phyloP scores from a whole-genome alignment of 2,329 filamentous ascomycete genomes.

The Graphiopsis chlorocephala region DNA sequence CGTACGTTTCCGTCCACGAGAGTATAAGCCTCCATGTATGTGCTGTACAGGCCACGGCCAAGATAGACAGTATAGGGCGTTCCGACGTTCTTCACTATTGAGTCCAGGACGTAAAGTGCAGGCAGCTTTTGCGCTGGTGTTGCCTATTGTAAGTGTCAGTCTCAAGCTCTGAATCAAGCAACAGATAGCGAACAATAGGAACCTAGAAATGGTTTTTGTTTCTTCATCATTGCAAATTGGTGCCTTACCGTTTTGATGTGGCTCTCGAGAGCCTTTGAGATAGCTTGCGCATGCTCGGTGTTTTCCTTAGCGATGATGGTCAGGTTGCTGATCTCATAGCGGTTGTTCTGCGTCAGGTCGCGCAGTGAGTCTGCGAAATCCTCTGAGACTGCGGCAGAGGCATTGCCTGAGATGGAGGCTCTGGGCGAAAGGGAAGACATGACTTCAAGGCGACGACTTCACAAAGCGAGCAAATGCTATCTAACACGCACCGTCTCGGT shows the following conservation, averaged over 20 bases:
- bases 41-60: conserved; percentile 84
- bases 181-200: background rate
- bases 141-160: conserved; percentile 54
- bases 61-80: conserved; percentile 97
- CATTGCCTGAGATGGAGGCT: conserved; percentile 41
- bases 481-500: conserved; percentile 8
- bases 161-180: conserved; percentile 5
- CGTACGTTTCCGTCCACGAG: conserved; percentile 80
- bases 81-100: conserved; percentile 97
- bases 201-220: background rate
- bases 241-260: conserved; percentile 88
- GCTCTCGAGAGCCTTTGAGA: conserved; percentile 83
- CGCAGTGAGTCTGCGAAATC: conserved; percentile 93
- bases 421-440: conserved; percentile 55
- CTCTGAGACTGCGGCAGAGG: conserved; percentile 82
- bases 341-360: conserved; percentile 85
- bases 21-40: conserved; percentile 95
- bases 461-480: conserved; percentile 14
- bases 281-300: conserved; percentile 90
- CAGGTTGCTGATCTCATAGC: conserved; percentile 94
- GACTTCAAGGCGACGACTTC: conserved; percentile 32
- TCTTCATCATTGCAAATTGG: conserved; percentile 23
- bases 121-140: conserved; percentile 86
- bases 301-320: conserved; percentile 98
- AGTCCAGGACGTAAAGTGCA: conserved; percentile 96